Percentiles rank a stretch among this genome's conserved stretches.
Conservation (phyloP, 352 stramenopile genomes). For the Phytopythium oedochilum region DNA sequence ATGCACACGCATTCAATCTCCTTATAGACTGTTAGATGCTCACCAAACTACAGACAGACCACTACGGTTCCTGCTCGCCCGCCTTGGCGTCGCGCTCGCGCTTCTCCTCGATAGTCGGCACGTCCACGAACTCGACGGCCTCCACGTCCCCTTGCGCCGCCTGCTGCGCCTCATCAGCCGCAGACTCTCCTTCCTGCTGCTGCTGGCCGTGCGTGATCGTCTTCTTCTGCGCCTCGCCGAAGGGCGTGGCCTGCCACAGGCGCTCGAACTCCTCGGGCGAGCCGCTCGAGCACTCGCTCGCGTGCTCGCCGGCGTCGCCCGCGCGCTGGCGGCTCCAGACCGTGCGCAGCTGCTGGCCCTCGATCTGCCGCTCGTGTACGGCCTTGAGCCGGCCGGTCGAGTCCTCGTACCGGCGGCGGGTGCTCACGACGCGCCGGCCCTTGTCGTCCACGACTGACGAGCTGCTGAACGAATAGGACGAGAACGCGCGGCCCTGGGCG, state of each 20-base stretch:
- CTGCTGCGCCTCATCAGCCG: slow-evolving; percentile 4
- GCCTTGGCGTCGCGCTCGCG: not conserved
- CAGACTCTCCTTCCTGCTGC: slow-evolving; percentile 8
- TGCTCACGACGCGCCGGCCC: slow-evolving; percentile 23
- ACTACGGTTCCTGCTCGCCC: not conserved
- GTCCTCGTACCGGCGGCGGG: slow-evolving; percentile 39
- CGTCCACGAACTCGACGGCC: slow-evolving; percentile 9
- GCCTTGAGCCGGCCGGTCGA: slow-evolving; percentile 42
- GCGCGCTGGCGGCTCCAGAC: slow-evolving; percentile 25
- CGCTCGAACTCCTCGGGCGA: slow-evolving; percentile 45
- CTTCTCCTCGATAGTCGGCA: slow-evolving; percentile 13
- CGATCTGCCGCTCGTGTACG: slow-evolving; percentile 33
- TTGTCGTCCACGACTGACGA: slow-evolving; percentile 36
- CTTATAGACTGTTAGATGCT: no score
- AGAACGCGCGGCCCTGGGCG: slow-evolving; percentile 15
- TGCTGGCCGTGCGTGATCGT: slow-evolving; percentile 21
- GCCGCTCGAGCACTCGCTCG: slow-evolving; percentile 25
- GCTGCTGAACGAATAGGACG: slow-evolving; percentile 44
- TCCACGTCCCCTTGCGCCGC: not conserved
- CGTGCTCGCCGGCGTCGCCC: slow-evolving; percentile 30
- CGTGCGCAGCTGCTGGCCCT: slow-evolving; percentile 29
- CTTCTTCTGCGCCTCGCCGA: slow-evolving; percentile 36
- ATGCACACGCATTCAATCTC: no score
- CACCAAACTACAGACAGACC: no score
- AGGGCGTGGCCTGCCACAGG: slow-evolving; percentile 40